Evolutionary conservation across 2,329 filamentous ascomycete species (phyloP), one percentile per base, ranked within the genome.

Genomic region (Exophiala viscosa): DNA sequence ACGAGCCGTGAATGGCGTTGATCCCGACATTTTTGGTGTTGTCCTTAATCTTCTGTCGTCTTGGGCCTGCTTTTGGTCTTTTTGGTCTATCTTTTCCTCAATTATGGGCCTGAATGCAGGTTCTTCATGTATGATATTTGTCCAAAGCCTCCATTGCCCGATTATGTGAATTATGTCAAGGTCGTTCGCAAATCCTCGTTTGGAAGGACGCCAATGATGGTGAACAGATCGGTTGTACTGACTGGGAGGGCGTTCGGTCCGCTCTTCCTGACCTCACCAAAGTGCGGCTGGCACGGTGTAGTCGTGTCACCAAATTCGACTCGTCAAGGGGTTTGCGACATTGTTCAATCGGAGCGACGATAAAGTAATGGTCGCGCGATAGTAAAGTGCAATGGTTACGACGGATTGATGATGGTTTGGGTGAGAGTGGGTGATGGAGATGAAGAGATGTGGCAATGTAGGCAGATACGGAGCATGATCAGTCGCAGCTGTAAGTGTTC

Each of bases 1-100:
- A 61, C 72, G 72, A 54, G 69, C 66, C 61, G 70, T 69, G 60
- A 71, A 74, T 54, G 73, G 71, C 59, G 72, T 54, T 43, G 59
- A 58, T 35, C 57, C 59, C 49, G 59, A 61, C 59, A 61, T 61
- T 23, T 38, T 58, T 36, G 14, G n/a, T 17, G 44, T 47, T 28
- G 23, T 42, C 18, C 20, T 48, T 36, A 33, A 39, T 35, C 33
- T 42, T 50, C 31, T 43, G 23, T 32, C 42, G 23, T 36, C 20
- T 5, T n/a, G 40, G 28, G 15, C 5, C 9, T 40, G 40, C 39
- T 48, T 34, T 45, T 46, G 17, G 34, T 31, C 33, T 18, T 34
- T 13, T 36, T 17, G 50, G 45, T 41, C 41, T 39, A 38, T 15
- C 14, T 23, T 34, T 11, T 31, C 39, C 41, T 14, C 32, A 18